Percentiles rank a stretch among this genome's conserved stretches.
phyloP scores from a whole-genome alignment of 176 grass and related monocot species.

The Calamus simplicifolius region DNA sequence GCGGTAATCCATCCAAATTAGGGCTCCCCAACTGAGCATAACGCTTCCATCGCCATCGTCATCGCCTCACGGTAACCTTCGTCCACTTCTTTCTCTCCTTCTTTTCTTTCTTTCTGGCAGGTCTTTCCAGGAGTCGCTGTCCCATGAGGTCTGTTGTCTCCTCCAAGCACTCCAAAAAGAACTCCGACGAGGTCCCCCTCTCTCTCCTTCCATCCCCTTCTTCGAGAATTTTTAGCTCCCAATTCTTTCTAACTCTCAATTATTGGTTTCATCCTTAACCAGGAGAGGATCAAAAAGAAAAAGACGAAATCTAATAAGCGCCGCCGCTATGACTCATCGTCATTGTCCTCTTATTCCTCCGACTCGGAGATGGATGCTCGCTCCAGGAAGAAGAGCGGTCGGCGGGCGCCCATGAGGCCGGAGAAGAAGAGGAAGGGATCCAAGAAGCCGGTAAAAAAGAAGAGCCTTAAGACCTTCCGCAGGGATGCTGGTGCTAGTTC shows the following conservation, averaged over 20 bases:
- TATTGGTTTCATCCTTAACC: background rate
- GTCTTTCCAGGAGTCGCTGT: too few relatives aligned
- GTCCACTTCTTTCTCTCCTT: too few relatives aligned
- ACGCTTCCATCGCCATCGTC: too few relatives aligned
- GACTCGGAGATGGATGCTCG: background rate
- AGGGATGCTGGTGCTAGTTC: background rate
- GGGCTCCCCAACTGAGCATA: too few relatives aligned
- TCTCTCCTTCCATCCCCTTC: background rate
- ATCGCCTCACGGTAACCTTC: too few relatives aligned
- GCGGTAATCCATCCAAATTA: too few relatives aligned
- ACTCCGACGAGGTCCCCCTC: background rate
- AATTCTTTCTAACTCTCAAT: background rate
- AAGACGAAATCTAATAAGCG: conserved; percentile 5
- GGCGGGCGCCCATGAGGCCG: background rate
- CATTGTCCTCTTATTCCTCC: conserved; percentile 6
- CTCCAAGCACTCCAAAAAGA: background rate
- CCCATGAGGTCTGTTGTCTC: too few relatives aligned
- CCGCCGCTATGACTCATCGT: background rate
- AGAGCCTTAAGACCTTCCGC: background rate
- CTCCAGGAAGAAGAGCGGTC: background rate
- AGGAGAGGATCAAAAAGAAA: conserved; percentile 1
- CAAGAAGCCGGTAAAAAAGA: background rate
- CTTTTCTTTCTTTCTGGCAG: too few relatives aligned
- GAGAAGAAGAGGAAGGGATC: background rate
- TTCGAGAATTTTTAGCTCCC: background rate